Evolutionary conservation across 805 yeast genomes (phyloP).

Genomic region (Candida pseudoglaebosa): DNA sequence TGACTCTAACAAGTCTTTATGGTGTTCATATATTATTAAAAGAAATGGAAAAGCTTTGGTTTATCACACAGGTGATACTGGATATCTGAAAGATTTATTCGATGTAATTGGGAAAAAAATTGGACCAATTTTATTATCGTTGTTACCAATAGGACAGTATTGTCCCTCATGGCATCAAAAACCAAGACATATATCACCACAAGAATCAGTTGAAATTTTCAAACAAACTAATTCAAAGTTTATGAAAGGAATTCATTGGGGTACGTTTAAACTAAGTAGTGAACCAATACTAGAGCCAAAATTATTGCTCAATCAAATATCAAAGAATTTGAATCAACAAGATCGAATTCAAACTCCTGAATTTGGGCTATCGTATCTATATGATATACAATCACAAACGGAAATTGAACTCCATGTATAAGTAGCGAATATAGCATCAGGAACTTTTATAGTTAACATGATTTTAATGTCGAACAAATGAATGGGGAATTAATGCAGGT

Average conservation of each 20-base stretch:
- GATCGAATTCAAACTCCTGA: slow-evolving; percentile 53
- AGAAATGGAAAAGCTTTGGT: slow-evolving; percentile 66
- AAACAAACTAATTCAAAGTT: slow-evolving; percentile 54
- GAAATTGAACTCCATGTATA: slow-evolving; percentile 14
- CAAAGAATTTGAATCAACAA: slow-evolving; percentile 33
- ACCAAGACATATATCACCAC: slow-evolving; percentile 84
- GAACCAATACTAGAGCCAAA: slow-evolving; percentile 88
- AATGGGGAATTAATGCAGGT: too few species aligned
- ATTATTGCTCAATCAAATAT: slow-evolving; percentile 47
- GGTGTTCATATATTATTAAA: slow-evolving; percentile 83
- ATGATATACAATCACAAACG: slow-evolving; percentile 30
- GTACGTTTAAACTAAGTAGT: slow-evolving; percentile 85
- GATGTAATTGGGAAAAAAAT: slow-evolving; percentile 56
- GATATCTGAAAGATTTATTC: slow-evolving; percentile 75
- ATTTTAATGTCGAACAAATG: too few species aligned
- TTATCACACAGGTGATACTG: slow-evolving; percentile 95
- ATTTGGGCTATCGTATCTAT: slow-evolving; percentile 67
- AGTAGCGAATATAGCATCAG: background rate
- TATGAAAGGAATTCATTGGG: slow-evolving; percentile 93
- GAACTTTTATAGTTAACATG: too few species aligned
- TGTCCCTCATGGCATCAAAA: slow-evolving; percentile 92
- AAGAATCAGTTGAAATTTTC: slow-evolving; percentile 68
- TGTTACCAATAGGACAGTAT: slow-evolving; percentile 93
- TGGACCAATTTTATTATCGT: slow-evolving; percentile 57
- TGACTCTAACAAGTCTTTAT: slow-evolving; percentile 76